Base-by-base conservation (phyloP, 164 flowering plant genomes). In the Saururus chinensis region DNA sequence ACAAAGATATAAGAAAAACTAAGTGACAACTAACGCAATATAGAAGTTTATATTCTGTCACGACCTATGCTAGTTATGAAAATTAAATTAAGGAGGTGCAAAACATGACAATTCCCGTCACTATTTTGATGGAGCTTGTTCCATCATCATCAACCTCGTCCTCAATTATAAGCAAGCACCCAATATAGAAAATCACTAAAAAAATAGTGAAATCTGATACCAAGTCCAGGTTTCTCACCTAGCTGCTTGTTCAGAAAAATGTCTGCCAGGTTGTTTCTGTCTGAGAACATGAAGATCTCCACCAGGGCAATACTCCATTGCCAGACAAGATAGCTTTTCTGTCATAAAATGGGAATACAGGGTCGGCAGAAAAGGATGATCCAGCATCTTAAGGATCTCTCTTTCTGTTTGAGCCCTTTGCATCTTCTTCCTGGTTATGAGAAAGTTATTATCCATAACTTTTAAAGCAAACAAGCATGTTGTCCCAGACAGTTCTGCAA, bases 291-390 rank as follows among this genome's bases (percentile, higher is more conserved):
- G 95, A 61, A 90, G 69, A 75, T 90, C 97, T 51, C 97, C 95
- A 66, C 92, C 92, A 14, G 87, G 87, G 74, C 97, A 89, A 68
- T 84, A 87, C 70, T 90, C 97, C 87, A 83, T 90, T 57, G 86
- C 91, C 67, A 90, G 77, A 73, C 92, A 88, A 10, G 88, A 81
- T 25, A 79, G 71, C 48, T 74, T 87, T 35, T 84, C 84, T 12
- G 96, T 74, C 1, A 70, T 70, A 64, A 88, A 86, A 73, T 88
- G 81, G 17, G 96, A 74, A 79, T 74, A 91, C 1, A 90, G 66
- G 0, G 91, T 86, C n/a, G 97, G 97, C 25, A 90, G 89, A 66
- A 90, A 90, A 23, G 97, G 97, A 72, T 90, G 97, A 72, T 90
- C 97, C 54, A 90, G 75, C 75, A 84, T 83, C 64, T 83, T 81